Evolutionary conservation across 257 asterid species (phyloP).

Genomic region (Lantana camara): DNA sequence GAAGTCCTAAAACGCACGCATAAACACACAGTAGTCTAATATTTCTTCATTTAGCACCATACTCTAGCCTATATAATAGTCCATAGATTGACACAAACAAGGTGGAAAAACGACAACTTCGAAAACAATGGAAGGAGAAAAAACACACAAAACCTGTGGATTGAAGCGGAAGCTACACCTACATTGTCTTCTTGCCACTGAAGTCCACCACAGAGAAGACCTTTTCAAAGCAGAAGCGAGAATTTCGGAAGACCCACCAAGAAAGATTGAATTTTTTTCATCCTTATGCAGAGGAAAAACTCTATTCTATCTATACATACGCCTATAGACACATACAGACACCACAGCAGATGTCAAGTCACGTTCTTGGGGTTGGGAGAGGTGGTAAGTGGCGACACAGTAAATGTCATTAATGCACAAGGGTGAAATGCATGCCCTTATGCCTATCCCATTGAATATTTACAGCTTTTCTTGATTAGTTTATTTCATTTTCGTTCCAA

Average conservation of each 20-base stretch:
- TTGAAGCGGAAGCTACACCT: constrained; percentile 46
- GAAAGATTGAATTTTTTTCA: constrained; percentile 12
- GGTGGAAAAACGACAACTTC: constrained; percentile 42
- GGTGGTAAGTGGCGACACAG: constrained; percentile 43
- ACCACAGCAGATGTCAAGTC: constrained; percentile 24
- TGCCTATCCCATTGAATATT: constrained; percentile 35
- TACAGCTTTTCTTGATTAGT: neutral
- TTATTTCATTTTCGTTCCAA: constrained; percentile 2
- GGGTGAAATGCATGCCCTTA: constrained; percentile 45
- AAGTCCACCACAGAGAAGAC: constrained; percentile 33
- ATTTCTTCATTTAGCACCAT: constrained; percentile 25
- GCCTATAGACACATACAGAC: constrained; percentile 16
- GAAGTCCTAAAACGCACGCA: constrained; percentile 28
- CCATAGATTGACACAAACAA: constrained; percentile 40
- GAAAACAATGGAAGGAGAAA: constrained; percentile 34
- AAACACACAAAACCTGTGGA: constrained; percentile 67
- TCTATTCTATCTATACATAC: constrained; percentile 10
- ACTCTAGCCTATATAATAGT: constrained; percentile 13
- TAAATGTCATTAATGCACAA: constrained; percentile 56
- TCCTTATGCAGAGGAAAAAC: neutral
- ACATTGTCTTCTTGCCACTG: constrained; percentile 38
- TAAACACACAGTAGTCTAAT: constrained; percentile 24
- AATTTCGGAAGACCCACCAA: constrained; percentile 41
- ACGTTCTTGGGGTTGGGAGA: constrained; percentile 27
- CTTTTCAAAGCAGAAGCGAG: constrained; percentile 36